These are phyloP conservation scores for Aspergillus diversus DNA, from an alignment of 495 filamentous ascomycete species.

Conservation along the genomic window DNA sequence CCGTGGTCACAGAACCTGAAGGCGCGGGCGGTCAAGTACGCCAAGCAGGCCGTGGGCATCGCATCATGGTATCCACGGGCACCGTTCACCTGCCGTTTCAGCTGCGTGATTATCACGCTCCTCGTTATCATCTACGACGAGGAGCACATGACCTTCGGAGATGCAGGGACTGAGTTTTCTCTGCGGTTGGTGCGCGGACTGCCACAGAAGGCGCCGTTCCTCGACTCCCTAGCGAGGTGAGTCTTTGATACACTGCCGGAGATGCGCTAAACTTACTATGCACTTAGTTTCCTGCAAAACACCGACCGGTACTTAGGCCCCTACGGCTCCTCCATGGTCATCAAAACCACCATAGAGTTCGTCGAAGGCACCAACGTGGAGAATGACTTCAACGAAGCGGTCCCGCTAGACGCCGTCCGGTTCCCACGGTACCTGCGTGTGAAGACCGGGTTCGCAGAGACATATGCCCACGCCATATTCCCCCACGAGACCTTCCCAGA, in stretches of 20 bases:
- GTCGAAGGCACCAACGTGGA: constrained; percentile 1
- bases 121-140: not conserved
- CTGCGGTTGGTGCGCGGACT: not conserved
- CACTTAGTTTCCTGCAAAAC: not conserved
- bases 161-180: not conserved
- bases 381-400: not conserved
- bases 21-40: not conserved
- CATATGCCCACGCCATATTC: not conserved
- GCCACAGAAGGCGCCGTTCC: not conserved
- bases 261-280: no score
- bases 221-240: not conserved
- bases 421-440: not conserved
- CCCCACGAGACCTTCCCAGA: not conserved
- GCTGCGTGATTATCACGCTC: not conserved
- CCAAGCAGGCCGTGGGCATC: not conserved
- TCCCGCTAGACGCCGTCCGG: not conserved
- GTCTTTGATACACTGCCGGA: no score
- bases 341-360: not conserved
- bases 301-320: not conserved
- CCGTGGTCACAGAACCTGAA: not conserved
- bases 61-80: not conserved
- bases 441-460: not conserved
- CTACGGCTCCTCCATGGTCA: not conserved
- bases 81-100: not conserved
- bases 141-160: not conserved